These are phyloP conservation scores for Pleurotus ostreatus DNA, from an alignment of 768 basidiomycete genomes.

Conservation along the genomic window DNA sequence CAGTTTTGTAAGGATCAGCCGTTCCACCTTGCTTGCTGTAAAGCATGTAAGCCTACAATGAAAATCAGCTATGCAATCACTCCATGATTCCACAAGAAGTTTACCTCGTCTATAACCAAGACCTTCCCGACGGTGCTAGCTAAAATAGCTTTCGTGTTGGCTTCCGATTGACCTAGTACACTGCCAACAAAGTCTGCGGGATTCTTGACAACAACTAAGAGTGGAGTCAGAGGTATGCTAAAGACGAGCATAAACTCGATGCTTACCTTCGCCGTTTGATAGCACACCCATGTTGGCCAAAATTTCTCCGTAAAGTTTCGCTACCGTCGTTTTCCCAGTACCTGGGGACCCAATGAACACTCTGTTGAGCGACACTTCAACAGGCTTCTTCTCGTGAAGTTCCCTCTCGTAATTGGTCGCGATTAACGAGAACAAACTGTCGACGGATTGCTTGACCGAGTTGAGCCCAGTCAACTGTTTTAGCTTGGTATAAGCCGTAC, in stretches of 20 bases:
- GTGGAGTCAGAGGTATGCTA: not conserved
- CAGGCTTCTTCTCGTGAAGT: conserved; percentile 47
- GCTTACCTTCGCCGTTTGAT: conserved; percentile 68
- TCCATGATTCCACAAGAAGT: not conserved
- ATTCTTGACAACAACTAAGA: conserved; percentile 59
- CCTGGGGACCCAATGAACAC: conserved; percentile 68
- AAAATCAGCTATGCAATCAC: not conserved
- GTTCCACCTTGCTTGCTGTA: conserved; percentile 39
- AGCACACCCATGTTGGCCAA: conserved; percentile 57
- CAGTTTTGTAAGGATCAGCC: conserved; percentile 55
- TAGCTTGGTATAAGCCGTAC: conserved; percentile 47
- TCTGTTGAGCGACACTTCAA: conserved; percentile 55
- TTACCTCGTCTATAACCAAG: conserved; percentile 66
- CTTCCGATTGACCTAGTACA: conserved; percentile 56
- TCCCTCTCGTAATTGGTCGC: conserved; percentile 58
- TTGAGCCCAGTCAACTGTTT: conserved; percentile 51
- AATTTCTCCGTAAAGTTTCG: conserved; percentile 61
- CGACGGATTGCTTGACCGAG: conserved; percentile 52
- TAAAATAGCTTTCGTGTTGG: conserved; percentile 60
- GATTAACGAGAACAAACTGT: conserved; percentile 40
- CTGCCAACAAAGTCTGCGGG: conserved; percentile 67
- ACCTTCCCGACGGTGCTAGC: conserved; percentile 59
- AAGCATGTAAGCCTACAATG: conserved; percentile 59
- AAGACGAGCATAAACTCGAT: too few species aligned
- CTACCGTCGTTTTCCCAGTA: conserved; percentile 71